Conservation (phyloP, 2,329 filamentous ascomycete genomes). For the Aureobasidium sp. region DNA sequence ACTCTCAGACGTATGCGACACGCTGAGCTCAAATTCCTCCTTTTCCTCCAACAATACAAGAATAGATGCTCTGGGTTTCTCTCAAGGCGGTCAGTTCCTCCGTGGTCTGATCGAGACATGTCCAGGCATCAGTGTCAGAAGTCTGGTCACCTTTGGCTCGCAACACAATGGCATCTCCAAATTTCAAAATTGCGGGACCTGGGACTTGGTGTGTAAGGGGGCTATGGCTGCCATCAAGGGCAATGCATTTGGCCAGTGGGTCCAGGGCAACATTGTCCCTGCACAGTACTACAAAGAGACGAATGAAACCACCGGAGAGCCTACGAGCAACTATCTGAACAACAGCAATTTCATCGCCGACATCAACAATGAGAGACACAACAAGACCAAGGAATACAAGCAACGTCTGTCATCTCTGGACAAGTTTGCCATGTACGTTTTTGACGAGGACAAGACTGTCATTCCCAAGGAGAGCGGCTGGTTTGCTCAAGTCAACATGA, state of each 20-base stretch:
- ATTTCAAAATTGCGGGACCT: conserved; percentile 65
- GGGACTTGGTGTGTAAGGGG: conserved; percentile 74
- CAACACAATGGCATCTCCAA: conserved; percentile 88
- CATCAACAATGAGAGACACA: conserved; percentile 81
- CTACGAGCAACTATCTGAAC: conserved; percentile 61
- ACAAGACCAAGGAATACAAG: conserved; percentile 70
- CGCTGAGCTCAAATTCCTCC: conserved; percentile 68
- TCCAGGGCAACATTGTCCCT: conserved; percentile 76
- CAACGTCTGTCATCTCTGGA: conserved; percentile 62
- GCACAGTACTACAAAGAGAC: conserved; percentile 88
- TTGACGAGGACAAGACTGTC: conserved; percentile 76
- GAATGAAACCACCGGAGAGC: conserved; percentile 48
- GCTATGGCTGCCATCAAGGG: conserved; percentile 70
- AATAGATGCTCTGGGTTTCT: conserved; percentile 89
- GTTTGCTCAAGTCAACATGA: conserved; percentile 80
- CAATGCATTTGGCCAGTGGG: conserved; percentile 72
- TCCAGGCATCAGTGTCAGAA: conserved; percentile 74
- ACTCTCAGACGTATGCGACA: conserved; percentile 67
- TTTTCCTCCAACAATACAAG: conserved; percentile 36
- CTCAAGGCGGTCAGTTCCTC: conserved; percentile 94
- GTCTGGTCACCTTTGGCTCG: conserved; percentile 78
- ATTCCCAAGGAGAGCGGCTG: conserved; percentile 85
- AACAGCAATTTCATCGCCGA: conserved; percentile 86
- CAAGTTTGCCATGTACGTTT: conserved; percentile 83
- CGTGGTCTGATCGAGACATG: conserved; percentile 84